phyloP scores from a whole-genome alignment of 1,139 yeast genomes.

The Debaryomycetaceae sp. region DNA sequence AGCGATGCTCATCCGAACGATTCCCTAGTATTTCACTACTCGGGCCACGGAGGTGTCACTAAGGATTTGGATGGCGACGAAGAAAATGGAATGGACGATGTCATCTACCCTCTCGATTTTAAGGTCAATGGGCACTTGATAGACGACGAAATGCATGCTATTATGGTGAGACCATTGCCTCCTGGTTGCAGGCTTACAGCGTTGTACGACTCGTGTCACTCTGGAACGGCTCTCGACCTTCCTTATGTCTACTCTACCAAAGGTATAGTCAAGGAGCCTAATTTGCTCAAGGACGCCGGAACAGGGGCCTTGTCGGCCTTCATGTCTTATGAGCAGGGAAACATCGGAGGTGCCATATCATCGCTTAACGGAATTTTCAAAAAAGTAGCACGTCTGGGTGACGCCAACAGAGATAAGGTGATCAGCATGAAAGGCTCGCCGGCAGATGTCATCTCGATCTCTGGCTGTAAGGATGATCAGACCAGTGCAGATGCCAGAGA shows the following conservation, averaged over 20 bases:
- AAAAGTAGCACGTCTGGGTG: conserved; percentile 27
- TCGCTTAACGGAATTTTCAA: conserved; percentile 49
- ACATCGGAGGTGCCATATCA: conserved; percentile 50
- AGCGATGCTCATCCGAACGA: conserved; percentile 83
- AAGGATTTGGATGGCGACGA: conserved; percentile 85
- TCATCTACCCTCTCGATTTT: conserved; percentile 88
- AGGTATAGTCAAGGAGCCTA: conserved; percentile 88
- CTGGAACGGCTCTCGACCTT: conserved; percentile 86
- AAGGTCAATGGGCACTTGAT: conserved; percentile 68
- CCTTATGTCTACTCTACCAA: conserved; percentile 90
- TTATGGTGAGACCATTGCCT: conserved; percentile 73
- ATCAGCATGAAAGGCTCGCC: conserved; percentile 67
- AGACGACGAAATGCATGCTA: conserved; percentile 83
- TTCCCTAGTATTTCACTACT: conserved; percentile 78
- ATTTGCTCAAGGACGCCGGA: conserved; percentile 81
- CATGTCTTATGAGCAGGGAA: conserved; percentile 69
- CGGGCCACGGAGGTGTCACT: conserved; percentile 92
- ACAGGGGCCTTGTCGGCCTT: conserved; percentile 70
- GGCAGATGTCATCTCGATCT: conserved; percentile 81
- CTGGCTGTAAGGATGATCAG: conserved; percentile 89
- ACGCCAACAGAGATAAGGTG: conserved; percentile 26
- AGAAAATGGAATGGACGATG: conserved; percentile 85
- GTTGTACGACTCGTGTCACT: conserved; percentile 88
- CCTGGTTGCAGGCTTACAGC: conserved; percentile 88
- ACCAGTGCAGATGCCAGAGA: conserved; percentile 79